Evolutionary conservation across 495 filamentous ascomycete species (phyloP).

Genomic region (Xylaria longipes): DNA sequence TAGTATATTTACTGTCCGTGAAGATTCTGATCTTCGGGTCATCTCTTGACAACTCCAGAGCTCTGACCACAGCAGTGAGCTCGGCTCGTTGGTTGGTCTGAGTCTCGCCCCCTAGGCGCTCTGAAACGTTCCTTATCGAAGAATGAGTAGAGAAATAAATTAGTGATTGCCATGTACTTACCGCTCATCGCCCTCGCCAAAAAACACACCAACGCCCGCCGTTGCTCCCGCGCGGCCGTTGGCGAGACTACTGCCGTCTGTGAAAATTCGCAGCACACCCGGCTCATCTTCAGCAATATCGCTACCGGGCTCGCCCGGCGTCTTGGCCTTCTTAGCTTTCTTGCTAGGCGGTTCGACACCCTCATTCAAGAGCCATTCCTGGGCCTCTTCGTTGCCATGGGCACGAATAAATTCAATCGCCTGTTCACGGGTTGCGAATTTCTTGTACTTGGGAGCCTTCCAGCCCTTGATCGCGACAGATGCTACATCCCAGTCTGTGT

Average conservation of each 20-base stretch:
- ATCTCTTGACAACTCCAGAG: conserved; percentile 74
- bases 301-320: conserved; percentile 30
- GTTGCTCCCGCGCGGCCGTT: conserved; percentile 76
- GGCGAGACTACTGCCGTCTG: conserved; percentile 81
- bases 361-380: conserved; percentile 56
- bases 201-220: conserved; percentile 89
- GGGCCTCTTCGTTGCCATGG: conserved; percentile 60
- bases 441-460: conserved; percentile 79
- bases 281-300: conserved; percentile 50
- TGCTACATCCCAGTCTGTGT: conserved; percentile 83
- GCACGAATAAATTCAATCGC: conserved; percentile 61
- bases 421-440: conserved; percentile 77
- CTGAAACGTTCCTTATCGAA: conserved; percentile 78
- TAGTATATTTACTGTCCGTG: conserved; percentile 85
- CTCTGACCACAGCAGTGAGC: conserved; percentile 83
- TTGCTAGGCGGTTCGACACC: conserved; percentile 37
- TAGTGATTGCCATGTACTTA: conserved; percentile 46
- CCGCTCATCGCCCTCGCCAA: conserved; percentile 75
- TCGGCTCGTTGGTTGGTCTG: conserved; percentile 98
- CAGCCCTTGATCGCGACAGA: conserved; percentile 78
- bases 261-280: conserved; percentile 77
- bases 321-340: conserved; percentile 42
- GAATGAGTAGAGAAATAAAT: conserved; percentile 23
- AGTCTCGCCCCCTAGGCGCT: conserved; percentile 70
- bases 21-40: conserved; percentile 61